phyloP scores from a whole-genome alignment of 2,329 filamentous ascomycete genomes.

The Rugonectria rugulosa region DNA sequence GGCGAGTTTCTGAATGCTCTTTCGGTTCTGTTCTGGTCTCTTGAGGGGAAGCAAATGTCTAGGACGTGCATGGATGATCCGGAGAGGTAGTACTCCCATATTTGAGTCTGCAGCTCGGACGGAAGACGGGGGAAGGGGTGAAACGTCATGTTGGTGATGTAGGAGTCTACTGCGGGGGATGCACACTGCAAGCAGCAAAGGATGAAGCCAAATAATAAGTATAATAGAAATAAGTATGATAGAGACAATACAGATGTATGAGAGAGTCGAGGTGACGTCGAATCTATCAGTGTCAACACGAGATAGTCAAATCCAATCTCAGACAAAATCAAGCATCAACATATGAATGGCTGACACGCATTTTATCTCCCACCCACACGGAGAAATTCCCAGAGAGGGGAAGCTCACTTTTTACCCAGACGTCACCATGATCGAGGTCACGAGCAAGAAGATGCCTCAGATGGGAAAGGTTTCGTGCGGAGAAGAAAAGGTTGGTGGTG shows the following conservation, averaged over 20 bases:
- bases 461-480: constrained; percentile 13
- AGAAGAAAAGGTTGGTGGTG: constrained; percentile 11
- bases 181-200: constrained; percentile 1
- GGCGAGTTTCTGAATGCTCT: constrained; percentile 20
- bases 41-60: constrained; percentile 39
- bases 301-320: neutral
- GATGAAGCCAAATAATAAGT: neutral
- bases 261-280: neutral
- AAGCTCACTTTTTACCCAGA: constrained; percentile 3
- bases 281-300: neutral
- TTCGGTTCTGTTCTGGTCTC: constrained; percentile 21
- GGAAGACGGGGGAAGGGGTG: constrained; percentile 31
- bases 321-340: neutral
- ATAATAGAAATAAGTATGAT: neutral
- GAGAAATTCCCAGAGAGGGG: neutral
- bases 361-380: constrained; percentile 1
- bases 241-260: no score
- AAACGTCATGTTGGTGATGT: constrained; percentile 28
- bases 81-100: constrained; percentile 31
- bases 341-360: no score
- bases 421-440: constrained; percentile 7
- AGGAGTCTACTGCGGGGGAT: neutral
- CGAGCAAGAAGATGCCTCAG: neutral
- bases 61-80: constrained; percentile 40
- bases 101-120: constrained; percentile 33